Evolutionary conservation across 1,284 basidiomycete genomes (phyloP).

Genomic region (Naganishia liquefaciens): DNA sequence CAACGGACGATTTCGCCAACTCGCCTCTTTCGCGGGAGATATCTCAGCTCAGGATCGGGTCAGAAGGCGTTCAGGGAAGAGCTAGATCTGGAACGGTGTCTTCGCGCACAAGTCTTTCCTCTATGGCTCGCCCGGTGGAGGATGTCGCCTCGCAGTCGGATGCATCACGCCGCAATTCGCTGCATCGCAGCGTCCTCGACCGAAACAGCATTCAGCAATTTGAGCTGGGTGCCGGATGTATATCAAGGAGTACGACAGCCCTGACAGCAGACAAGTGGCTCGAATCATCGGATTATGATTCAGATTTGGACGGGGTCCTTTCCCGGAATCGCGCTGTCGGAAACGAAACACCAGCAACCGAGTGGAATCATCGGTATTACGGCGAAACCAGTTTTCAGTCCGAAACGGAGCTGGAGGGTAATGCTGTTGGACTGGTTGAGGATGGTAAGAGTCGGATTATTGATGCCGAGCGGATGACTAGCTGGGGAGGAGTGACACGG

Average conservation of each 20-base stretch:
- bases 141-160: constrained; percentile 1
- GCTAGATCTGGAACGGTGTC: constrained; percentile 2
- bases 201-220: constrained; percentile 18
- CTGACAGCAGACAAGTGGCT: constrained; percentile 4
- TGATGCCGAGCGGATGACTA: constrained; percentile 42
- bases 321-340: not conserved
- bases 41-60: constrained; percentile 6
- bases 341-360: not conserved
- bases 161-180: constrained; percentile 9
- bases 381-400: constrained; percentile 23
- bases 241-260: not conserved
- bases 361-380: constrained; percentile 18
- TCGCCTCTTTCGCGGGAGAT: not conserved
- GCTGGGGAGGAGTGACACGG: constrained; percentile 45
- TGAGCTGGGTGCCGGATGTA: not conserved
- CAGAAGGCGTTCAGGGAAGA: not conserved
- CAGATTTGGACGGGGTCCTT: not conserved
- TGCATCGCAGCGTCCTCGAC: constrained; percentile 18
- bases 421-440: constrained; percentile 25
- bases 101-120: constrained; percentile 10
- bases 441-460: constrained; percentile 35
- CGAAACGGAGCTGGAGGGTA: constrained; percentile 12
- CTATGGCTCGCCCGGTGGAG: not conserved
- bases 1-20: not conserved
- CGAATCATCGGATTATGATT: constrained; percentile 13